Evolutionary conservation across 2,329 filamentous ascomycete species (phyloP).

Genomic region (Cercospora nicotianae): DNA sequence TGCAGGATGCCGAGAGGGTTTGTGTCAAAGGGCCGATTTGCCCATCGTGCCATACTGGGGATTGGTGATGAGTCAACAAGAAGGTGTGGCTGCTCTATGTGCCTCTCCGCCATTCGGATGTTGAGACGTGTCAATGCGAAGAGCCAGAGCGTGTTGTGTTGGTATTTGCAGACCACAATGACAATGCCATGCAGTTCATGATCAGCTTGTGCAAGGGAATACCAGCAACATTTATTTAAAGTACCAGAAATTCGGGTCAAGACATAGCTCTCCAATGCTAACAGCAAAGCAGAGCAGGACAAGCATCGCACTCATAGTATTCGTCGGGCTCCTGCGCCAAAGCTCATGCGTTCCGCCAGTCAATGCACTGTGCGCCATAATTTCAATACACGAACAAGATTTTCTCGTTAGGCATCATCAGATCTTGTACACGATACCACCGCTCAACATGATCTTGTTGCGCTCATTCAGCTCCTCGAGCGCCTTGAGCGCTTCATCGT

Average conservation of each 20-base stretch:
- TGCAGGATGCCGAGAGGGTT: not conserved
- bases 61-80: not conserved
- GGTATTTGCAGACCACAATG: too few species aligned
- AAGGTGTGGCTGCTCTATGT: not conserved
- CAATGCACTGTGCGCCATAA: not conserved
- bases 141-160: not conserved
- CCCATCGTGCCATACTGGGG: not conserved
- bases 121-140: not conserved
- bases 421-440: conserved; percentile 54
- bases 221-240: too few species aligned
- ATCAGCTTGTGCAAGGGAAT: too few species aligned
- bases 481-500: conserved; percentile 72
- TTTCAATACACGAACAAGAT: not conserved
- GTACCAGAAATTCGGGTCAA: too few species aligned
- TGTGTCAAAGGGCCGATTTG: not conserved
- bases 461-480: conserved; percentile 75
- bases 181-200: too few species aligned
- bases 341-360: not conserved
- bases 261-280: too few species aligned
- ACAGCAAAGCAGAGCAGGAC: not conserved
- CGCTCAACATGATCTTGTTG: conserved; percentile 80
- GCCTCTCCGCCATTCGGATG: not conserved
- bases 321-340: not conserved
- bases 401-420: conserved; percentile 22
- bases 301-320: not conserved